Base-by-base conservation (phyloP, 176 grass and related monocot genomes). In the Eremochloa ophiuroides region DNA sequence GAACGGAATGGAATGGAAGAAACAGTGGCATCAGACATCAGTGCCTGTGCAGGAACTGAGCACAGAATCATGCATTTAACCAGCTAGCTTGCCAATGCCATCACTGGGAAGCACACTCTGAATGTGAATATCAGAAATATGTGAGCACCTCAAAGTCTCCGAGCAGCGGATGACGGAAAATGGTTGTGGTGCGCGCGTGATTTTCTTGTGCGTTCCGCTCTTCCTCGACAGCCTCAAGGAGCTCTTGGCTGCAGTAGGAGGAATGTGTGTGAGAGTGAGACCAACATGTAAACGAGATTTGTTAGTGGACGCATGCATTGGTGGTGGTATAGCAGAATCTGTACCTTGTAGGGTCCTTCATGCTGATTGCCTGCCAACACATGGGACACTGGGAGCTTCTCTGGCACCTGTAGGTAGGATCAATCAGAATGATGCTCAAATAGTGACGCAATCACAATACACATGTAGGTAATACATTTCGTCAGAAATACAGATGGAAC, bases 301-400 rank as follows among this genome's bases (percentile, higher is more conserved):
- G 1, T 13, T 5, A 20, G 17, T 20, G 47, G 47, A 48, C 0
- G 46, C 48, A 22, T 44, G 20, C 18, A n/a, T 53, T n/a, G 48
- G 18, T n/a, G 20, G 27, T 50, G 6, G 48, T 44, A 18, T 33
- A 73, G 44, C 30, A 28, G 71, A 85, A 75, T 44, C 46, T 81
- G 51, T 82, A 93, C 93, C 90, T 93, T 58, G 84, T 88, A 48
- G 90, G 67, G 85, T 97, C 93, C 88, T 97, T 97, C 85, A 97
- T 88, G 83, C 85, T 89, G 87, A 97, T 93, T 44, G 90, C 43
- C 58, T 97, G 93, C 93, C 90, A 93, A 81, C 93, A 97, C 93
- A 97, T 97, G 34, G 93, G 93, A 62, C 93, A 97, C 44, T 91
- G 90, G 76, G 93, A 97, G 67, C 90, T 97, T 87, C 93, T 97